A percentile compares a stretch with the other conserved stretches of the same genome.
Conservation (phyloP, 164 flowering plant genomes). For the Vitis rotundifolia region DNA sequence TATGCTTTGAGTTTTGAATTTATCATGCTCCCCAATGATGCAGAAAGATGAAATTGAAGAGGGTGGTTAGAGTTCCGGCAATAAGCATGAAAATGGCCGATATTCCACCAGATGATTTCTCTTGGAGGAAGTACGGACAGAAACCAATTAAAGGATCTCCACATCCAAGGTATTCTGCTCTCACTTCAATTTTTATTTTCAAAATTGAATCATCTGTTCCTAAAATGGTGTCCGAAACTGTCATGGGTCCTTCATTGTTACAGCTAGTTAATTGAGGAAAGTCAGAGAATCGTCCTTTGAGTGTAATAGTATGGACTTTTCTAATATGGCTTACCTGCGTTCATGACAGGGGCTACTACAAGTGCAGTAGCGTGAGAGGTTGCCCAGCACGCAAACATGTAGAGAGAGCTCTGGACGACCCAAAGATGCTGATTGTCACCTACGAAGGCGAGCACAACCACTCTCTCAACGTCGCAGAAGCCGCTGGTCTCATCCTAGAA, state of each 20-base stretch:
- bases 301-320: too few species aligned
- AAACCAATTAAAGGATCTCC: slow-evolving; percentile 98
- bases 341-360: slow-evolving; percentile 82
- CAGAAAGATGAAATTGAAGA: slow-evolving; percentile 79
- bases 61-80: slow-evolving; percentile 80
- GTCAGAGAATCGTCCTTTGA: too few species aligned
- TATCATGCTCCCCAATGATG: neutral
- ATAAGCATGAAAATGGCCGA: slow-evolving; percentile 90
- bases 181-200: neutral
- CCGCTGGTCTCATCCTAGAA: slow-evolving; percentile 54
- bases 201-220: neutral
- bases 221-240: neutral
- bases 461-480: slow-evolving; percentile 51
- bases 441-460: slow-evolving; percentile 95
- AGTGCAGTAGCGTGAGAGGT: slow-evolving; percentile 90
- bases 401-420: slow-evolving; percentile 84
- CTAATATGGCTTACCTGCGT: too few species aligned
- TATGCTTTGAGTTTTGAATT: neutral
- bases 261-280: too few species aligned
- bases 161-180: slow-evolving; percentile 70
- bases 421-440: slow-evolving; percentile 82
- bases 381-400: slow-evolving; percentile 96
- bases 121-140: slow-evolving; percentile 98
- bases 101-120: slow-evolving; percentile 91
- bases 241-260: too few species aligned